Evolutionary conservation across 73 alveolate genomes (phyloP).

Genomic region (Vitrella brassicaformis): DNA sequence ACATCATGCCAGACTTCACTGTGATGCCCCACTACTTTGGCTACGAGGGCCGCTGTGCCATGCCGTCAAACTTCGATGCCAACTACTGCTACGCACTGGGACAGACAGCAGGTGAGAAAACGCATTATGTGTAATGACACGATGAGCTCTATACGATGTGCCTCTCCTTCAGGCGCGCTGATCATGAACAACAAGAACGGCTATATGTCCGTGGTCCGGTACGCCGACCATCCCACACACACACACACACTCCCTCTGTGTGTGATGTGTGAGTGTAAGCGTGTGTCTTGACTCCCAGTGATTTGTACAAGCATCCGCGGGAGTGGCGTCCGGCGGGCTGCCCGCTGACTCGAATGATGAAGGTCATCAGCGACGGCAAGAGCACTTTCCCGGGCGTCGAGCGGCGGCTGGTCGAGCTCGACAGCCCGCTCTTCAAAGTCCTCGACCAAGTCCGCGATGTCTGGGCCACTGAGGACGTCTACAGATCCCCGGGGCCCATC

Average conservation of each 20-base stretch:
- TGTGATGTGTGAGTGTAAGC: no score
- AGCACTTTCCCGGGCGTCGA: slow-evolving; percentile 70
- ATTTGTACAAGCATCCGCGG: slow-evolving; percentile 40
- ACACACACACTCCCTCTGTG: no score
- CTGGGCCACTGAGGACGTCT: slow-evolving; percentile 34
- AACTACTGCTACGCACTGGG: slow-evolving; percentile 90
- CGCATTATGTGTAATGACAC: no score
- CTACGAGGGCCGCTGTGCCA: slow-evolving; percentile 90
- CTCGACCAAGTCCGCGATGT: slow-evolving; percentile 19
- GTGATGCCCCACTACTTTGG: slow-evolving; percentile 43
- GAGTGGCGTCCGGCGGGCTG: slow-evolving; percentile 75
- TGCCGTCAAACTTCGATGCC: slow-evolving; percentile 92
- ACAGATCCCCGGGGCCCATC: slow-evolving; percentile 73
- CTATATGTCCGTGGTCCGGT: slow-evolving; percentile 46
- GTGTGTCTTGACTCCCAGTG: no score
- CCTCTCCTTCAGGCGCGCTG: no score
- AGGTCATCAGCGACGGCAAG: no score
- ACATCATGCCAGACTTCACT: slow-evolving; percentile 22
- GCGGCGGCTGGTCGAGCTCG: slow-evolving; percentile 69
- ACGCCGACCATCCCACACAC: no score
- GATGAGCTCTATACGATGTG: no score
- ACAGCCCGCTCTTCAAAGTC: slow-evolving; percentile 50
- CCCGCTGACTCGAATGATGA: slow-evolving; percentile 70
- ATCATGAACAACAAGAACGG: slow-evolving; percentile 51
- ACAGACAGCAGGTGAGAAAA: slow-evolving; percentile 70